Evolutionary conservation across 2,329 filamentous ascomycete genomes (phyloP), one percentile per base, ranked within the genome.

Genomic region (Calonectria henricotiae): DNA sequence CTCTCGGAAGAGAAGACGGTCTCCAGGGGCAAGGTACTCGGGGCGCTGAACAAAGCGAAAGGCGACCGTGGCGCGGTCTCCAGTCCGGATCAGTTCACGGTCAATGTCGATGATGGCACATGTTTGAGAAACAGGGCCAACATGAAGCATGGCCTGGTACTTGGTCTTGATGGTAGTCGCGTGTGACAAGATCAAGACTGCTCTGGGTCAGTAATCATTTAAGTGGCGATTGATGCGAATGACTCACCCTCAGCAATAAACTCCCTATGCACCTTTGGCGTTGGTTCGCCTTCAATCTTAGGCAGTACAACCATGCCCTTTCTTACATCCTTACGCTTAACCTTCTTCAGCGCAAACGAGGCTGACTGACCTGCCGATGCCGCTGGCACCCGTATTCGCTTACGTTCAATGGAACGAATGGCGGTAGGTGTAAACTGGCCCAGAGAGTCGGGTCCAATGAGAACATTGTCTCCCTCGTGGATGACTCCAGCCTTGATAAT

Each of bases 31-130:
- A 13, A 99, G 84, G 75, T 97, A 99, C 83, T 99, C 96, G 2
- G 96, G 96, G 25, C 96, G 87, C 82, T 98, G 96, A 4, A 98
- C 93, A 79, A 99, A 99, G 11, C 92, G 91, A 84, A 99, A 99
- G 0, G 96, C 96, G 1, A 99, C 96, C 0, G 92, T 92, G 2
- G 96, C 96, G n/a, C 96, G 89, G 81, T 98, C 96, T 11, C 96
- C 96, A 0, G 96, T 98, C 8, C 96, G 91, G 74, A 99, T 98
- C 78, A 95, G 96, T 30, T 93, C 93, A n/a, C 96, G 91, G 80
- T 99, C 96, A 74, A 99, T 96, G 79, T 98, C 96, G 78, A 99
- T 97, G 79, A 99, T 98, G 12, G 95, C 92, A 79, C 96, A 99
- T 0, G 96, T 99, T 84, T 99, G 96, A 46, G 93, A 94, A 49